Base-by-base conservation (phyloP, 2,329 filamentous ascomycete genomes). In the Diplodia corticola region DNA sequence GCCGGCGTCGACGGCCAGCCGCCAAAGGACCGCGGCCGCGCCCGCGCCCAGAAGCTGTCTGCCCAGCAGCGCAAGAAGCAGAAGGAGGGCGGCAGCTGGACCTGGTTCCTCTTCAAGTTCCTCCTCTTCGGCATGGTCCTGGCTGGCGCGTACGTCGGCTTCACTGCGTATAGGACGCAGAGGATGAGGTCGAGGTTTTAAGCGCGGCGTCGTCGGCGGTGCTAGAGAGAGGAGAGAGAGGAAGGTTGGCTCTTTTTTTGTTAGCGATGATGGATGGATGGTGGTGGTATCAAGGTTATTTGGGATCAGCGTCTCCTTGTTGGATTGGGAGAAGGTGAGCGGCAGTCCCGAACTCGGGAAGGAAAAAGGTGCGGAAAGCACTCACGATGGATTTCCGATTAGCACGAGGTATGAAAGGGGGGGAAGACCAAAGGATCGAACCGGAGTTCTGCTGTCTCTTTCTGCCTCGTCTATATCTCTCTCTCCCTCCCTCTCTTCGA, bases 71-170 rank as follows among this genome's bases (percentile, higher is more conserved):
- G 80, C 70, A 85, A 84, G 84, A 73, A 70, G 70, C 67, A 63
- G 59, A 13, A 6, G 17, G 69, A 72, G 26, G 28, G 35, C 68
- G 73, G 80, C 50, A 83, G 86, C 22, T 91, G 88, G 88, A 80
- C 80, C 7, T 89, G 88, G 88, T 89, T 89, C 80, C 82, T 98
- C 69, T 84, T 93, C 78, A 98, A 97, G 86, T 83, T 92, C 69
- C 75, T 98, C 67, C 73, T 97, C 68, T 90, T 97, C 78, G 82
- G 91, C 69, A 77, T 89, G 33, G 86, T 88, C 17, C 72, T 89
- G 51, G 91, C 84, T 10, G 93, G 91, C 70, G 91, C 77, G 4
- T 99, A 98, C 77, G 88, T 93, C 51, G 94, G 92, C 30, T 98
- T 85, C 77, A 97, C 93, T 6, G 85, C 89, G 53, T 99, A 91